A percentile compares a stretch with the other conserved stretches of the same genome.
These are phyloP conservation scores for Angophora floribunda DNA, from an alignment of 345 rosid genomes.

Conservation along the genomic window DNA sequence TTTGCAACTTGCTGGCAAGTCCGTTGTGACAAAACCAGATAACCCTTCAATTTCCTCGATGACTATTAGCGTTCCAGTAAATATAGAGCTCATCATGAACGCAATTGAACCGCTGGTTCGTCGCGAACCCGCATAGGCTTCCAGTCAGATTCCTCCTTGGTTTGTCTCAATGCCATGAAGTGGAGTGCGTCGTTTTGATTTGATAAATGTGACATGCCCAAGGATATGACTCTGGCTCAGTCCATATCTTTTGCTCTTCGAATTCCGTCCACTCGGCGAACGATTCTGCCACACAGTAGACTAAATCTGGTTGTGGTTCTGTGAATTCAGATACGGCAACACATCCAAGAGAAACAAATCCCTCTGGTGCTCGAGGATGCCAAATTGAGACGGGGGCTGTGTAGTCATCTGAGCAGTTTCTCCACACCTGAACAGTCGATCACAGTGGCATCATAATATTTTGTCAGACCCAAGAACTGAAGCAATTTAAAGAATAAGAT, in stretches of 20 bases:
- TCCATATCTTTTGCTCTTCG: conserved; percentile 88
- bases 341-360: conserved; percentile 63
- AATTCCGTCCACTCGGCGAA: conserved; percentile 63
- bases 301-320: conserved; percentile 62
- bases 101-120: conserved; percentile 7
- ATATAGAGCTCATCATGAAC: not conserved
- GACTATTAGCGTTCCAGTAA: not conserved
- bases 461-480: not conserved
- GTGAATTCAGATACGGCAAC: conserved; percentile 50
- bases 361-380: conserved; percentile 93
- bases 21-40: not conserved
- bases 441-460: not conserved
- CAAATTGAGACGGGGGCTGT: conserved; percentile 61
- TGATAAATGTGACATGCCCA: conserved; percentile 94
- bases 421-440: conserved; percentile 60
- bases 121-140: conserved; percentile 59
- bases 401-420: conserved; percentile 83
- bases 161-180: conserved; percentile 69
- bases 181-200: conserved; percentile 80
- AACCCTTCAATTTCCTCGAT: not conserved
- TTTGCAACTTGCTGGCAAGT: not conserved
- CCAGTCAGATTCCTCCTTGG: conserved; percentile 66
- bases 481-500: not conserved
- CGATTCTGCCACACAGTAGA: conserved; percentile 59
- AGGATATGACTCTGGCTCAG: conserved; percentile 72